Evolutionary conservation across 805 yeast species (phyloP).

Genomic region (Blastobotrys muscicola): DNA sequence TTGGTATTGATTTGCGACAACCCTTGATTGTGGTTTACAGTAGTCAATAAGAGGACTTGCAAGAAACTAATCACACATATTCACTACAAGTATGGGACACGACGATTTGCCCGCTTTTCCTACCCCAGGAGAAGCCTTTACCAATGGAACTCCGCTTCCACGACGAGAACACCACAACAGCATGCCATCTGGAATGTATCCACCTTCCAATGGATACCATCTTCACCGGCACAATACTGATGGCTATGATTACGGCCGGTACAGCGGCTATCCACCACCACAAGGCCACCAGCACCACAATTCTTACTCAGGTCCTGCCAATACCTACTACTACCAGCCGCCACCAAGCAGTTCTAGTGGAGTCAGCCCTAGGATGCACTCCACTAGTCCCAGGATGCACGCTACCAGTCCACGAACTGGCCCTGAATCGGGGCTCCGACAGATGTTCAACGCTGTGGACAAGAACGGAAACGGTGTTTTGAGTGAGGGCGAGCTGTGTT

Average conservation of each 20-base stretch:
- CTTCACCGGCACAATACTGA: no score
- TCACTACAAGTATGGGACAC: constrained; percentile 24
- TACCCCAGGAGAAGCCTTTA: constrained; percentile 16
- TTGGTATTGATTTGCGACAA: no score
- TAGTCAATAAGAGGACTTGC: no score
- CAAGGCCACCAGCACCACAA: not conserved
- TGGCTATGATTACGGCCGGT: no score
- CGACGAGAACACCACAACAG: not conserved
- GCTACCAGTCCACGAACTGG: no score
- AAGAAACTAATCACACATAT: constrained; percentile 13
- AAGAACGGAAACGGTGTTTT: constrained; percentile 44
- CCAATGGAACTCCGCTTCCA: constrained; percentile 4
- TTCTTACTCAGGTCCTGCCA: constrained; percentile 1
- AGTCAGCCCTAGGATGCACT: no score
- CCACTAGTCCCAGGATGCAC: no score
- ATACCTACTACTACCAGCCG: not conserved
- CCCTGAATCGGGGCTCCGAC: constrained; percentile 2
- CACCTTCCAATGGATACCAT: not conserved
- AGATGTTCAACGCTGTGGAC: constrained; percentile 27
- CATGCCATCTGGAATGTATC: constrained; percentile 4
- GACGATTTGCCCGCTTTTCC: constrained; percentile 16
- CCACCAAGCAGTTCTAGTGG: no score
- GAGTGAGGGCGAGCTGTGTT: constrained; percentile 47
- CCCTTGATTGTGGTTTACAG: no score
- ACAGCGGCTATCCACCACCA: no score